These are phyloP conservation scores for Salvia hispanica DNA, from an alignment of 257 asterid genomes.

Conservation along the genomic window DNA sequence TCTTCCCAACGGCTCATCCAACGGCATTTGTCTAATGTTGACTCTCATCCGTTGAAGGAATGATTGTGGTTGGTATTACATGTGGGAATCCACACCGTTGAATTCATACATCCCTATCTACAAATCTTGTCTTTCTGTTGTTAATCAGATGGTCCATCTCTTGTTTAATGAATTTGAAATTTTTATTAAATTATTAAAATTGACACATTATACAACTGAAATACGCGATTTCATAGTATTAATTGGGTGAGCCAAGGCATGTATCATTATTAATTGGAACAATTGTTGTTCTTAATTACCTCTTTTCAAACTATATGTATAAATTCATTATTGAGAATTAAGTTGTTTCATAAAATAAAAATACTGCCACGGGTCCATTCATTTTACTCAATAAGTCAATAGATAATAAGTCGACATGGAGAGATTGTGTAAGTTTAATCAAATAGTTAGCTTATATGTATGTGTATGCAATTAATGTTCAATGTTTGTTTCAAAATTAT, in stretches of 20 bases:
- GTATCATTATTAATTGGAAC: not conserved
- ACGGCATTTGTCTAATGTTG: constrained; percentile 34
- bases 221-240: not conserved
- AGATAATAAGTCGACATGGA: no score
- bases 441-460: no score
- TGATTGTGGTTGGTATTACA: not conserved
- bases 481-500: no score
- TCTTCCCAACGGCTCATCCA: constrained; percentile 31
- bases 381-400: no score
- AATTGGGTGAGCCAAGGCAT: not conserved
- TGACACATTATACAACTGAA: not conserved
- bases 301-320: not conserved
- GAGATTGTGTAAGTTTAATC: no score
- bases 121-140: not conserved
- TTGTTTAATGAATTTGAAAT: not conserved
- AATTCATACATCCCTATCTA: not conserved
- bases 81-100: constrained; percentile 36
- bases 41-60: constrained; percentile 22
- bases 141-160: not conserved
- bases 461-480: no score
- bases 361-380: no score
- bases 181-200: not conserved
- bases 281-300: not conserved
- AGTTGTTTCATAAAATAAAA: no score
- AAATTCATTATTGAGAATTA: no score